Base-by-base conservation (phyloP, 1,284 basidiomycete genomes). In the Ustilago shanxiensis region DNA sequence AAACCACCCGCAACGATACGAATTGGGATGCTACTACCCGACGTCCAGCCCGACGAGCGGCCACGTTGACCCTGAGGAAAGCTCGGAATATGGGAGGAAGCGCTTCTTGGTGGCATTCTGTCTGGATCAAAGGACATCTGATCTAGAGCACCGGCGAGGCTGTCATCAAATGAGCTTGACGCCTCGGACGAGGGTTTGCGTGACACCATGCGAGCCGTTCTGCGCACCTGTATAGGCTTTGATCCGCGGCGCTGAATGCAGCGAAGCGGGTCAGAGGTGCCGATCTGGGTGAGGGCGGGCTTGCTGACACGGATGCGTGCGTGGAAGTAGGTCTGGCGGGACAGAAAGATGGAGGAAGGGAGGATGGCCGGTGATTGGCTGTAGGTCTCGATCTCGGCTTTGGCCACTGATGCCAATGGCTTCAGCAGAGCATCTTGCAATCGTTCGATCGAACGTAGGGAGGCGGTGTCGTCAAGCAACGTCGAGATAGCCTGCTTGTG, bases 361-460 rank as follows among this genome's bases (percentile, higher is more conserved):
- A 78, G 67, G 37, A 78, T 69, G 20, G 67, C 49, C 4, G 67
- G 61, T 2, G 76, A 61, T 31, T 73, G 76, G 53, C 76, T 78
- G 62, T 74, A 74, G 0, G 76, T 78, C 44, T 78, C 76, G 41
- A 78, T 70, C 51, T 78, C 76, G 31, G 71, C 67, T 29, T 74
- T 67, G 33, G 76, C 67, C 5, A 78, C 56, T 31, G 61, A 68
- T 4, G 66, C 50, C 9, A 60, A 18, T 26, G 51, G 41, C 35
- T 22, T 58, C 28, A 44, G 24, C 22, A 37, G 6, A 28, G 52
- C 24, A 22, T 29, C 54, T 3, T 56, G 20, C 2, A 60, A 55
- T 18, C 52, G 56, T 16, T 56, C 60, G n/a, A 26, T 22, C 24
- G 33, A 29, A 14, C 39, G 26, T 7, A 58, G 33, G 1, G 56